Base-by-base conservation (phyloP, 2,329 filamentous ascomycete genomes). In the Alternaria consortialis region DNA sequence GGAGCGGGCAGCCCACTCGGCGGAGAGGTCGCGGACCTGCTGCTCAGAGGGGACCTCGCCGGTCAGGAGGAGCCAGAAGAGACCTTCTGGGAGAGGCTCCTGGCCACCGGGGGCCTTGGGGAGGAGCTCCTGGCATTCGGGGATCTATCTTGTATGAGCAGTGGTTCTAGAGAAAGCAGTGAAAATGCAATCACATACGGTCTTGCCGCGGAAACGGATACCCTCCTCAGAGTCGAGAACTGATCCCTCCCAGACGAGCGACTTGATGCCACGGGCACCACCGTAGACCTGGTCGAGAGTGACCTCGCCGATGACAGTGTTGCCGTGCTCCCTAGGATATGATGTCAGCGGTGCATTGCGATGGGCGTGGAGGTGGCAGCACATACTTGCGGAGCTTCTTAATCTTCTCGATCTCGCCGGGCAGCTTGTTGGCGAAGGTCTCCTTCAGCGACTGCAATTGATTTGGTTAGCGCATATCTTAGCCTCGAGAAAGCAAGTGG, bases 211-310 rank as follows among this genome's bases (percentile, higher is more conserved):
- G 90, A 99, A 99, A 76, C 95, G 92, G 84, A 99, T 99, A 85
- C 95, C 95, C 88, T 99, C 95, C 87, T 98, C 93, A 60, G 94
- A 88, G 84, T 99, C 95, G 77, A 99, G 91, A 75, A 99, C 95
- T 77, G 95, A 99, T 76, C 65, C 62, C 85, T 99, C 95, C 95
- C 95, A 99, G 77, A 99, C 95, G 65, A 99, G 90, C 74, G 90
- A 91, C 89, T 98, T 99, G 86, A 99, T 97, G 79, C 95, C 94
- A 86, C 95, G 94, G 79, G 95, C 95, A 90, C 95, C 95, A 81
- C 95, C 95, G 82, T 98, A 99, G 80, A 97, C 95, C 86, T 99
- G 95, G 87, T 98, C 95, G 71, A 99, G 92, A 65, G 95, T 99
- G 81, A 99, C 93, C 88, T 98, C 93, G 82, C 95, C 94, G 74